Percentiles rank a stretch among this genome's conserved stretches.
Evolutionary conservation across 192 early-diverging fungal species (phyloP).

Genomic region (Piromyces sp.): DNA sequence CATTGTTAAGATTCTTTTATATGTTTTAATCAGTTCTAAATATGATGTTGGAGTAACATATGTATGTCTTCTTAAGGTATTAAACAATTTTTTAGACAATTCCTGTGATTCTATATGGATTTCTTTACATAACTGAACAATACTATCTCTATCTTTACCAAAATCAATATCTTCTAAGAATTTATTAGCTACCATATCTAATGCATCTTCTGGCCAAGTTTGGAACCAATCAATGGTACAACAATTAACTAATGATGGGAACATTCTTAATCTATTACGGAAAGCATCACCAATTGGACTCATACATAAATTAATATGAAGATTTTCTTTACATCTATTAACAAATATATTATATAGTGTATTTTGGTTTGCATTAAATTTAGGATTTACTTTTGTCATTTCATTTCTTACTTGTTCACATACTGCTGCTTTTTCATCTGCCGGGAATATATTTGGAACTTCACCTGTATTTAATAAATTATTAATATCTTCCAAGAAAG

Average conservation of each 20-base stretch:
- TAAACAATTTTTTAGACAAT: slow-evolving; percentile 25
- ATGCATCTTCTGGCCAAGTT: slow-evolving; percentile 44
- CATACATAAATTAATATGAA: slow-evolving; percentile 45
- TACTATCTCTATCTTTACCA: slow-evolving; percentile 1
- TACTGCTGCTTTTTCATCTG: slow-evolving; percentile 33
- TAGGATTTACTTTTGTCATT: slow-evolving; percentile 10
- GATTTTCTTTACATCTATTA: slow-evolving; percentile 28
- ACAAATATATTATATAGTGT: slow-evolving; percentile 45
- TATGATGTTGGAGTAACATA: slow-evolving; percentile 45
- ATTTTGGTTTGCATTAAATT: slow-evolving; percentile 9
- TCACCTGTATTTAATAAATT: slow-evolving; percentile 36
- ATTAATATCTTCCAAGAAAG: slow-evolving; percentile 40
- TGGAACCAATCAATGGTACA: slow-evolving; percentile 52
- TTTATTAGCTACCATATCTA: slow-evolving; percentile 37
- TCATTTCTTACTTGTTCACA: slow-evolving; percentile 30
- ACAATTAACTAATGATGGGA: slow-evolving; percentile 42
- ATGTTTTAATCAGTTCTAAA: slow-evolving; percentile 31
- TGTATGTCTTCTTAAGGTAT: slow-evolving; percentile 27
- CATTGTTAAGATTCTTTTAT: slow-evolving; percentile 23
- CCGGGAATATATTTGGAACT: slow-evolving; percentile 38
- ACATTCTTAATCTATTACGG: slow-evolving; percentile 30
- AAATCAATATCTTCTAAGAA: slow-evolving; percentile 34
- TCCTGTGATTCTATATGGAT: slow-evolving; percentile 29
- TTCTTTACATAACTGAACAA: slow-evolving; percentile 23
- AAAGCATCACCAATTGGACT: slow-evolving; percentile 47